Conservation (phyloP, 2,329 filamentous ascomycete species). For the Lithohypha guttulata region DNA sequence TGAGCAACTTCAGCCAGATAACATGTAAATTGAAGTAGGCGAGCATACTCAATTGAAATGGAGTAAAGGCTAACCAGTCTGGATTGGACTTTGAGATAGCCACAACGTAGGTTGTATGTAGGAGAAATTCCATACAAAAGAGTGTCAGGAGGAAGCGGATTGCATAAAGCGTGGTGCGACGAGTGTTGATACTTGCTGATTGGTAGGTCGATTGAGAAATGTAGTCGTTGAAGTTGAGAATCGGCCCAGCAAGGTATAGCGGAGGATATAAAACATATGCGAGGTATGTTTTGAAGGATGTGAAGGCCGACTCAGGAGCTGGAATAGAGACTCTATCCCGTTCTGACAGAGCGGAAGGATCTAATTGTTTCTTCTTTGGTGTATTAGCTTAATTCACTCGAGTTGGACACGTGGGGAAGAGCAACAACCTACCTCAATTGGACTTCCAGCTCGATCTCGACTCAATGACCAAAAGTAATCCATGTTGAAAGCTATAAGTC, state of each 20-base stretch:
- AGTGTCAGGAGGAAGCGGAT: constrained; percentile 71
- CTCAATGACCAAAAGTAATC: constrained; percentile 90
- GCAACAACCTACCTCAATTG: constrained; percentile 62
- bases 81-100: constrained; percentile 77
- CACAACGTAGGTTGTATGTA: constrained; percentile 87
- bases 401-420: constrained; percentile 17
- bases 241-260: constrained; percentile 83
- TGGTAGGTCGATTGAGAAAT: constrained; percentile 72
- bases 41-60: constrained; percentile 77
- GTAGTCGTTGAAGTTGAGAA: constrained; percentile 97
- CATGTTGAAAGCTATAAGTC: constrained; percentile 91
- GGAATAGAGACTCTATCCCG: constrained; percentile 72
- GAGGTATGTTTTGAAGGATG: constrained; percentile 72
- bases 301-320: constrained; percentile 57
- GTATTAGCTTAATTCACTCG: constrained; percentile 43
- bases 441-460: constrained; percentile 46
- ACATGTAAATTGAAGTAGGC: constrained; percentile 94
- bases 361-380: constrained; percentile 92
- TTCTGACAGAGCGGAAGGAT: constrained; percentile 77
- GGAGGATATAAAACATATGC: constrained; percentile 87
- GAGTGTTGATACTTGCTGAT: constrained; percentile 56
- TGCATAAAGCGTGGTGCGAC: constrained; percentile 68
- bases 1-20: constrained; percentile 93
- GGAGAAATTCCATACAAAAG: constrained; percentile 78
- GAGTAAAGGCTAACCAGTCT: constrained; percentile 71